Conservation (phyloP, 1,284 basidiomycete species). For the Singerocomus rubriflavus region DNA sequence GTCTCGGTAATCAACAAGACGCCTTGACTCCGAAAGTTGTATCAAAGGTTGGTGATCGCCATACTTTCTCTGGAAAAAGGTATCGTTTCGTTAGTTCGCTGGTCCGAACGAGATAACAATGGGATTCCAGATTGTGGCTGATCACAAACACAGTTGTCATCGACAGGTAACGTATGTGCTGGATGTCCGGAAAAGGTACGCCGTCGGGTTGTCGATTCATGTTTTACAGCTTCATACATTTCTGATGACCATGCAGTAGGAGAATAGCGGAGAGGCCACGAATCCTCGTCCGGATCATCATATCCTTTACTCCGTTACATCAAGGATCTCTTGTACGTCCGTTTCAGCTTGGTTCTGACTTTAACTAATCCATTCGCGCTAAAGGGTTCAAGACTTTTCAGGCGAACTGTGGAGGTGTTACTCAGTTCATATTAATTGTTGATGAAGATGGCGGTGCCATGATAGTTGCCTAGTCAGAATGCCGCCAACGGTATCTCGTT, state of each 20-base stretch:
- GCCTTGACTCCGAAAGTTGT: conserved; percentile 72
- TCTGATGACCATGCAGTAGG: conserved; percentile 60
- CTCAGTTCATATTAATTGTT: conserved; percentile 76
- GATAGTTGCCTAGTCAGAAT: conserved; percentile 85
- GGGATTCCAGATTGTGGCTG: conserved; percentile 69
- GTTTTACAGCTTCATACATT: conserved; percentile 6
- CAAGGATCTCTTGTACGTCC: conserved; percentile 70
- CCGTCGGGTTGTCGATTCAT: conserved; percentile 1
- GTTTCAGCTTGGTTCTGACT: not conserved
- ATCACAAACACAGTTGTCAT: conserved; percentile 80
- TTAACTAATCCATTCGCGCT: conserved; percentile 1
- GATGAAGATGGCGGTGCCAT: conserved; percentile 71
- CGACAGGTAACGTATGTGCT: conserved; percentile 80
- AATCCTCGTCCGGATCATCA: conserved; percentile 54
- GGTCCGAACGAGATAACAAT: conserved; percentile 64
- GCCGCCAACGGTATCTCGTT: conserved; percentile 59
- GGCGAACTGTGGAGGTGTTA: conserved; percentile 82
- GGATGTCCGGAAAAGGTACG: conserved; percentile 76
- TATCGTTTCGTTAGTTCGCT: conserved; percentile 51
- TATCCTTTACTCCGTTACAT: conserved; percentile 80
- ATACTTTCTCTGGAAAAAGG: not conserved
- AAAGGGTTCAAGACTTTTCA: conserved; percentile 72
- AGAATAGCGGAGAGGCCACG: conserved; percentile 74
- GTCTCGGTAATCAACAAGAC: conserved; percentile 84
- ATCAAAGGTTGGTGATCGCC: conserved; percentile 51